A percentile compares a stretch with the other conserved stretches of the same genome.
phyloP scores from a whole-genome alignment of 1,284 basidiomycete genomes.

The Sporisorium sorghi region DNA sequence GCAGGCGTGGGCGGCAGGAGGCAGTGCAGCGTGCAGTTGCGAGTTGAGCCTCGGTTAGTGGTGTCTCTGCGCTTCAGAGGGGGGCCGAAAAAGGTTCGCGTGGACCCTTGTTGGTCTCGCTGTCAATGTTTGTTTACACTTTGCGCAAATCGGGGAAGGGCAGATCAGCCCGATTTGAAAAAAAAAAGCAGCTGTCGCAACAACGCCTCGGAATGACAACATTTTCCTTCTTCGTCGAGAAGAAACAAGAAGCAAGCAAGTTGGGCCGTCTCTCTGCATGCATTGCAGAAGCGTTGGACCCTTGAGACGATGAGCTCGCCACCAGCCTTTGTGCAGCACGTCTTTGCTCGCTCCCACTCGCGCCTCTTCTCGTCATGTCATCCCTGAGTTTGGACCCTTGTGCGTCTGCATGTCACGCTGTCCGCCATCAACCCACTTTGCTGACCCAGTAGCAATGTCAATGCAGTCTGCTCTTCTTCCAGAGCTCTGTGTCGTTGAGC shows the following conservation, averaged over 20 bases:
- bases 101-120: conserved; percentile 24
- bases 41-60: background rate
- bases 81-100: conserved; percentile 1
- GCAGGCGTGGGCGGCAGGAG: background rate
- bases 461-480: background rate
- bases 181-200: conserved; percentile 19
- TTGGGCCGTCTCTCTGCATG: conserved; percentile 1
- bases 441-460: background rate
- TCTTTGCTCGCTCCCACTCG: conserved; percentile 7
- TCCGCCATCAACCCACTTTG: background rate
- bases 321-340: conserved; percentile 12
- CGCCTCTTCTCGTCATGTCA: background rate
- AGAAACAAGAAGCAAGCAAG: background rate
- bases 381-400: background rate
- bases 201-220: conserved; percentile 16
- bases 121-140: background rate
- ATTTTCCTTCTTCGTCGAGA: conserved; percentile 7
- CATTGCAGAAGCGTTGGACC: conserved; percentile 7
- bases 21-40: background rate
- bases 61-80: background rate
- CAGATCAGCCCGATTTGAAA: background rate
- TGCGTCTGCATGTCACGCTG: background rate
- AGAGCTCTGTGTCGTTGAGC: background rate
- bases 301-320: conserved; percentile 14
- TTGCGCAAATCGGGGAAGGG: background rate